Base-by-base conservation (phyloP, 345 rosid species). In the Aurinia saxatilis region DNA sequence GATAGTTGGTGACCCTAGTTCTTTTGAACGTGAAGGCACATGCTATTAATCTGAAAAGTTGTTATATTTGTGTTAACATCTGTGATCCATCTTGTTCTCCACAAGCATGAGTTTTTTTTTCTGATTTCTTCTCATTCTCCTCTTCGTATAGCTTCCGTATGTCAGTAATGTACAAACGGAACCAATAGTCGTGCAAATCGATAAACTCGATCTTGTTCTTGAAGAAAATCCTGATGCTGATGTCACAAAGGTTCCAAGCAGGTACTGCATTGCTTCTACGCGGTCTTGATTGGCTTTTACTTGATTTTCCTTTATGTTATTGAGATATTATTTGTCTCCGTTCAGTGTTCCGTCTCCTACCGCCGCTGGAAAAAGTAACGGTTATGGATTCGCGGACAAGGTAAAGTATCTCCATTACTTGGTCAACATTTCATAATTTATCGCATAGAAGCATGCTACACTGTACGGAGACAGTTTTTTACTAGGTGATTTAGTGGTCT, bases 381-480 rank as follows among this genome's bases (percentile, higher is more conserved):
- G 99, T 61, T 93, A 93, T 65, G 99, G 99, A 63, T 90, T 87
- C 76, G 96, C 99, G 33, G 99, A 93, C 69, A 93, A 93, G 99
- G 99, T 93, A 70, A 70, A 84, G 18, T 29, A 11, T 69, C 68
- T 41, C 55, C 27, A 16, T 17, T 54, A 38, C 40, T 46, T 72
- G 19, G n/a, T n/a, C n/a, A n/a, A n/a, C n/a, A n/a, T n/a, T n/a
- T n/a, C n/a, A 38, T 48, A 12, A 2, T 10, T 29, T 38, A 16
- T n/a, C 15, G 12, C 58, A 13, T 30, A 47, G n/a, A 17, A 53
- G 50, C 42, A 21, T 21, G 25, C 25, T 4, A 21, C 25, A 21
- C 4, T 21, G 25, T 21, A 47, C 5, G 10, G 31, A 23, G 33
- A n/a, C n/a, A n/a, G n/a, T n/a, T n/a, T n/a, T n/a, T n/a, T n/a